Evolutionary conservation across 1,284 basidiomycete genomes (phyloP).

Genomic region (Melampsora americana): DNA sequence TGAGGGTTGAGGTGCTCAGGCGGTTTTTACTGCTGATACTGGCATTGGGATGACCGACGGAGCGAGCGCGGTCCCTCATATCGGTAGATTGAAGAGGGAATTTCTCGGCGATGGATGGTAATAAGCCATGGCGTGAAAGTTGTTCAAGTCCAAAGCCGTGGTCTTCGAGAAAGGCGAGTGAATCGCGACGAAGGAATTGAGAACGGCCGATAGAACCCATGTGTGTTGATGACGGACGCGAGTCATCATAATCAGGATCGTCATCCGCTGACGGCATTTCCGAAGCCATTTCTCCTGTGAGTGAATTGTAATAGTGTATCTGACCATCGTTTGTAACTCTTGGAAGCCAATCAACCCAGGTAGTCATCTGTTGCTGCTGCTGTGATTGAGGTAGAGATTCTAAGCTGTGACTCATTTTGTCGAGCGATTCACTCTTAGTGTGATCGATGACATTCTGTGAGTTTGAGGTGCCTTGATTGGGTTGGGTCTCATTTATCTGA

Average conservation of each 20-base stretch:
- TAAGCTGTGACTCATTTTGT: not conserved
- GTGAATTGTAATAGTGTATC: slow-evolving; percentile 90
- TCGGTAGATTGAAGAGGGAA: slow-evolving; percentile 11
- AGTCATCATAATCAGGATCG: slow-evolving; percentile 15
- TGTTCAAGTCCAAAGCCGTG: slow-evolving; percentile 24
- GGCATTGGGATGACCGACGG: not conserved
- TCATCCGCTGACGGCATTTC: slow-evolving; percentile 65
- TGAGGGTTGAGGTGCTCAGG: slow-evolving; percentile 1
- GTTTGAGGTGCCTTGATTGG: not conserved
- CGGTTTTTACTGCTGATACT: not conserved
- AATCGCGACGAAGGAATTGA: slow-evolving; percentile 15
- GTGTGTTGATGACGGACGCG: not conserved
- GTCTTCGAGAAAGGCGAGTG: slow-evolving; percentile 35
- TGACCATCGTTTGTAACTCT: slow-evolving; percentile 55
- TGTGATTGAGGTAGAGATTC: slow-evolving; percentile 9
- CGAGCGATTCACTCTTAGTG: not conserved
- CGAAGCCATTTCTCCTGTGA: slow-evolving; percentile 78
- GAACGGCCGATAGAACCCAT: not conserved
- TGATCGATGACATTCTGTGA: not conserved
- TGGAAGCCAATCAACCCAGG: slow-evolving; percentile 50
- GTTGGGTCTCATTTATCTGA: slow-evolving; percentile 1
- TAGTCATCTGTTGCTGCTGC: slow-evolving; percentile 15
- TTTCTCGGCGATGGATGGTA: not conserved
- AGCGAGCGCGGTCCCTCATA: not conserved
- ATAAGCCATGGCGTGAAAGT: not conserved